Evolutionary conservation across 164 flowering plant genomes (phyloP), one percentile per base, ranked within the genome.

Genomic region (Santalum album): DNA sequence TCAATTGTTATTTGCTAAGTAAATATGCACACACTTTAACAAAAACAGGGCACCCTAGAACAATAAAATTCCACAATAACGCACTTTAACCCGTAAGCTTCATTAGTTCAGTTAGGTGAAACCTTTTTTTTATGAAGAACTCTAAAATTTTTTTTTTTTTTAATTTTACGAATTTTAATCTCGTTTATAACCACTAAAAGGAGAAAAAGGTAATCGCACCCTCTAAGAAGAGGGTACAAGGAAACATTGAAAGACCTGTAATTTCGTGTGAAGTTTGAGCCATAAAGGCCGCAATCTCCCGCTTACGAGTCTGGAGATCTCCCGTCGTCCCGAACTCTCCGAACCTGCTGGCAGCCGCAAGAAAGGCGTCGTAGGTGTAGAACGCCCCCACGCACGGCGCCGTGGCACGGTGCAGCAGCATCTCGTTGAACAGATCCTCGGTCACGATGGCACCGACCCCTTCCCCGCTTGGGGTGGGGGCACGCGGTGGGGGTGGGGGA

Each of bases 251-350:
- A 36, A 12, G 36, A 71, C 85, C 74, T 18, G 73, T 65, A 50
- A 82, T 80, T 36, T 78, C 79, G 23, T 80, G 78, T 6, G 77
- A 66, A 23, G 72, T 58, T 27, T 80, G 78, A 18, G 71, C 86
- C 7, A 81, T 65, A 61, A 78, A 81, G 42, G 83, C 86, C 0
- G 81, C 81, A 10, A 81, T 56, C 68, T 81, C 83, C 42, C 65
- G 60, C 35, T 61, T 72, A 10, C 70, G 74, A 0, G 48, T 55
- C 51, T 22, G 29, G 25, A 47, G 38, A 25, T 66, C 69, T 15
- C 76, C 78, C 0, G 69, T 67, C 6, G 75, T 54, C 1, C 59
- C 86, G 25, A 78, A 80, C 6, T 57, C 71, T 6, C 24, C 14
- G 45, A 63, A 72, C 11, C 64, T 48, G 1, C 22, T 32, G 0